These are phyloP conservation scores for Neurospora intermedia DNA, from an alignment of 495 filamentous ascomycete genomes.

Conservation along the genomic window DNA sequence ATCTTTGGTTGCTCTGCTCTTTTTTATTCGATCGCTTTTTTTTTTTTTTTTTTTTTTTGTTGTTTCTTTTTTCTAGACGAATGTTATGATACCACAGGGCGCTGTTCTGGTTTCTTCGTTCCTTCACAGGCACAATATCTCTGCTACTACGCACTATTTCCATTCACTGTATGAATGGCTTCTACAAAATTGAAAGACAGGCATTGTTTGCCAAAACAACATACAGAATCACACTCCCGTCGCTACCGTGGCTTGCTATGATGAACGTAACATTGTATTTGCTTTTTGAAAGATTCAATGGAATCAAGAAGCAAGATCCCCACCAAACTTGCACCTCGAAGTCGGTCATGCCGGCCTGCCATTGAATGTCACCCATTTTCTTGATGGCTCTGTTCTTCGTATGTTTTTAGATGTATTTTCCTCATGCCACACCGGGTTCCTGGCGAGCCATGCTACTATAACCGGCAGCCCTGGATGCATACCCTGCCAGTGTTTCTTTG, in stretches of 20 bases:
- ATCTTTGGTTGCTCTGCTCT: neutral
- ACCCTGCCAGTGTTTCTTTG: neutral
- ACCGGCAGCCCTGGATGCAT: neutral
- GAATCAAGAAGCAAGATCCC: neutral
- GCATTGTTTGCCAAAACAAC: neutral
- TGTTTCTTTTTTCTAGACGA: conserved; percentile 1
- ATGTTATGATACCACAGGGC: conserved; percentile 6
- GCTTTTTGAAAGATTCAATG: neutral
- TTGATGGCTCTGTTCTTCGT: neutral
- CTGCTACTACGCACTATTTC: neutral
- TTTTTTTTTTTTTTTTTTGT: neutral
- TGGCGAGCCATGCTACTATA: neutral
- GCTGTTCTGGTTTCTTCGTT: neutral
- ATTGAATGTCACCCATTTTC: neutral
- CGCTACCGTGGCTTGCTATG: neutral
- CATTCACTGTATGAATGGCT: neutral
- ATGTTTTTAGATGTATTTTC: neutral
- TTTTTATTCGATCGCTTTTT: neutral
- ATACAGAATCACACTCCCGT: neutral
- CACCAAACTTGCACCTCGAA: neutral
- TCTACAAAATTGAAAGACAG: neutral
- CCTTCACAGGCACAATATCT: neutral
- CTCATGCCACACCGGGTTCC: neutral
- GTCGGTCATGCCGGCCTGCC: neutral
- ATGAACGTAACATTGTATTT: neutral